These are phyloP conservation scores for Xylariaceae sp. DNA, from an alignment of 2,329 filamentous ascomycete species.

Conservation along the genomic window DNA sequence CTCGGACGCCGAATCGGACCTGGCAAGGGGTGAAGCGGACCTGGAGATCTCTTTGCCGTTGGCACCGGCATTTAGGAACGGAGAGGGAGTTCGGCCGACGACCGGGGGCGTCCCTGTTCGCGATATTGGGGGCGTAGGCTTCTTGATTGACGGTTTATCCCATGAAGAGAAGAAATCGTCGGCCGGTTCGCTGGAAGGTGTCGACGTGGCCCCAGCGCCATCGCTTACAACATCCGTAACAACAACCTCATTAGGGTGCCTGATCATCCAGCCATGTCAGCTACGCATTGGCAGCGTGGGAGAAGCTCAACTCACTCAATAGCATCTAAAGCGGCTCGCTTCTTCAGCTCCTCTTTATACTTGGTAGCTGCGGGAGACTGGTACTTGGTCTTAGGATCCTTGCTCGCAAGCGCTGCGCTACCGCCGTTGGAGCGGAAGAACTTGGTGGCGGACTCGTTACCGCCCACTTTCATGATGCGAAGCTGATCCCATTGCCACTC, in stretches of 20 bases:
- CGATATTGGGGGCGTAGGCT: slow-evolving; percentile 90
- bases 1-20: slow-evolving; percentile 61
- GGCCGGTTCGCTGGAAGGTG: slow-evolving; percentile 79
- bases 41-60: slow-evolving; percentile 76
- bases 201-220: slow-evolving; percentile 69
- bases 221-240: slow-evolving; percentile 74
- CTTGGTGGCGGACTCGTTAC: slow-evolving; percentile 97
- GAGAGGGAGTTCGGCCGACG: slow-evolving; percentile 82
- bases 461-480: slow-evolving; percentile 96
- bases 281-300: slow-evolving; percentile 21
- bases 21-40: slow-evolving; percentile 81
- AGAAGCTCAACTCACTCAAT: slow-evolving; percentile 69
- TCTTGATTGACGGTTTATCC: slow-evolving; percentile 98
- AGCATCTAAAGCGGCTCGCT: slow-evolving; percentile 81
- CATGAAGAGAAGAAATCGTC: slow-evolving; percentile 99
- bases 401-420: slow-evolving; percentile 91
- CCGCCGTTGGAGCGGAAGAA: slow-evolving; percentile 98
- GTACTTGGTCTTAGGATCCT: slow-evolving; percentile 97
- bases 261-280: slow-evolving; percentile 45
- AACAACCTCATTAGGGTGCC: slow-evolving; percentile 84
- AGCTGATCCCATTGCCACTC: slow-evolving; percentile 99
- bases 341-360: slow-evolving; percentile 96
- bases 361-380: slow-evolving; percentile 91
- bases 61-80: slow-evolving; percentile 81
- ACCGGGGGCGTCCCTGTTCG: slow-evolving; percentile 86